These are phyloP conservation scores for Brassica incana DNA, from an alignment of 345 rosid genomes.

Conservation along the genomic window DNA sequence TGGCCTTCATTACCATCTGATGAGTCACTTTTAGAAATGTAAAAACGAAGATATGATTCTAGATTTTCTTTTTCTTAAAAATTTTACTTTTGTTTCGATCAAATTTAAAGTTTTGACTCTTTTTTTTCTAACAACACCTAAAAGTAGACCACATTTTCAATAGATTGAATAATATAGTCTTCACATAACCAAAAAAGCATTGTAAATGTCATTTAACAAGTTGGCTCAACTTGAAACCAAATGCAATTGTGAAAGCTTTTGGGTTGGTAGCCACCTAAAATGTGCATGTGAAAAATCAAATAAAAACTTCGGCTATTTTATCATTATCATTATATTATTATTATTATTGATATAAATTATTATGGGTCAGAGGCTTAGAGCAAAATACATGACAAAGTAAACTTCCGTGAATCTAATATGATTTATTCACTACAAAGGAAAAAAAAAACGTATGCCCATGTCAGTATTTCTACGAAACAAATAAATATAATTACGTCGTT, in stretches of 20 bases:
- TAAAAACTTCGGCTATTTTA: not conserved
- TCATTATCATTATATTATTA: no score
- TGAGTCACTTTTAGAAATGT: slow-evolving; percentile 27
- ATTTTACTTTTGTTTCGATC: not conserved
- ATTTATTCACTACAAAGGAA: not conserved
- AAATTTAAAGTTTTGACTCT: not conserved
- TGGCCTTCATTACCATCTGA: slow-evolving; percentile 33
- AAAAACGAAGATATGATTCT: not conserved
- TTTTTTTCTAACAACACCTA: not conserved
- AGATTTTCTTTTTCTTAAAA: not conserved
- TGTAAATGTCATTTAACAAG: not conserved
- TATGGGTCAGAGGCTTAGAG: not conserved
- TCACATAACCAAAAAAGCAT: not conserved
- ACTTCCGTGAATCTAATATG: not conserved
- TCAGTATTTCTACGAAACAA: slow-evolving; percentile 27
- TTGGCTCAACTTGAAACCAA: slow-evolving; percentile 12
- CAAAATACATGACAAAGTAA: not conserved
- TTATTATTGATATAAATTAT: not conserved
- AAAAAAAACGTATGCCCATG: not conserved
- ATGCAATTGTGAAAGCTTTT: slow-evolving; percentile 16
- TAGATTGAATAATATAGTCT: slow-evolving; percentile 10
- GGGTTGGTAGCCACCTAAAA: slow-evolving; percentile 37
- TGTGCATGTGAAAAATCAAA: slow-evolving; percentile 13
- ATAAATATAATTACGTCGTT: slow-evolving; percentile 14
- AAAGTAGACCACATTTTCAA: slow-evolving; percentile 9